Conservation (phyloP, 768 basidiomycete genomes). For the Psilocybe subaeruginosa region DNA sequence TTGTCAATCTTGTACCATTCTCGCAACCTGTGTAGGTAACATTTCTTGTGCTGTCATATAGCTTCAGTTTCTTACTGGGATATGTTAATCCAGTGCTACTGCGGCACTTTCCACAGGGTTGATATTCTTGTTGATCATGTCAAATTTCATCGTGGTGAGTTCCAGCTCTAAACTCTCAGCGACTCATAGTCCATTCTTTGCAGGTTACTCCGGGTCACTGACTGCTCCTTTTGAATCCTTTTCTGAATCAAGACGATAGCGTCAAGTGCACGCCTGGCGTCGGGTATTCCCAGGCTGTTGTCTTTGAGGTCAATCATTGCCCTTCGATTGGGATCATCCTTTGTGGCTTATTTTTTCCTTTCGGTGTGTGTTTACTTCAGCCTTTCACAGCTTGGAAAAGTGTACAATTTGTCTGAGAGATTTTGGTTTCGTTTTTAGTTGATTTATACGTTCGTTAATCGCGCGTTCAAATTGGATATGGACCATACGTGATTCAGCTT, state of each 20-base stretch:
- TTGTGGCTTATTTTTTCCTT: conserved; percentile 39
- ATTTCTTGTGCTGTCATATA: conserved; percentile 27
- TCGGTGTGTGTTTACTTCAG: conserved; percentile 26
- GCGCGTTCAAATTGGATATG: no score
- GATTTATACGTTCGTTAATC: no score
- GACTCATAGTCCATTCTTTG: no score
- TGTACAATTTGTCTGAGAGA: no score
- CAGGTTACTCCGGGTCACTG: no score
- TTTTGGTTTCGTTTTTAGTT: no score
- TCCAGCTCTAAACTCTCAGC: not conserved
- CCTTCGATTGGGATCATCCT: conserved; percentile 33
- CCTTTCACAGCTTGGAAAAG: no score
- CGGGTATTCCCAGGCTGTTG: conserved; percentile 36
- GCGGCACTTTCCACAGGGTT: not conserved
- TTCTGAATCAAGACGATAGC: no score
- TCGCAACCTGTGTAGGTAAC: conserved; percentile 60
- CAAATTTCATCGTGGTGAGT: not conserved
- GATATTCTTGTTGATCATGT: not conserved
- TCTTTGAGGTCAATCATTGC: conserved; percentile 34
- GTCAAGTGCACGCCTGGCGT: conserved; percentile 18
- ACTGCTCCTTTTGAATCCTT: no score
- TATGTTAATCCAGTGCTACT: not conserved
- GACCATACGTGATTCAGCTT: no score
- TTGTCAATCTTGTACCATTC: conserved; percentile 60
- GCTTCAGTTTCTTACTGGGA: not conserved